Base-by-base conservation (phyloP, 2,329 filamentous ascomycete genomes). In the Fusarium sp. region DNA sequence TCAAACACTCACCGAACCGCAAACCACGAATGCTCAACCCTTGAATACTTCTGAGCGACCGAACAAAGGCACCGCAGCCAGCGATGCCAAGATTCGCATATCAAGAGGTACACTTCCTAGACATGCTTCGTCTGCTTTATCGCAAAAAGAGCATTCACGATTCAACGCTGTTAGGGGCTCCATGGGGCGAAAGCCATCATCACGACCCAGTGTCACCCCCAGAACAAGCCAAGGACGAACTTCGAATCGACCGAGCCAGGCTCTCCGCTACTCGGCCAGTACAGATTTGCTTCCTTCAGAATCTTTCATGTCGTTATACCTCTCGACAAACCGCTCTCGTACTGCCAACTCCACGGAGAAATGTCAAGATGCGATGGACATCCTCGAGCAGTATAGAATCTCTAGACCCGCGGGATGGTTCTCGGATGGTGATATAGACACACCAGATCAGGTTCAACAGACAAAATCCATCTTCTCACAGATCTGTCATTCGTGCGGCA, bases 401-500 rank as follows among this genome's bases (percentile, higher is more conserved):
- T 77, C 81, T 23, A 77, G 77, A 20, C 84, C 84, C 31, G 72
- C 78, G 29, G 81, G 82, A 49, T 84, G 81, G 82, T 75, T 83
- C 41, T 82, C 81, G 51, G 80, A 83, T 37, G 77, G 79, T n/a
- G 77, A 77, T 6, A 53, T 48, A 14, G 51, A 35, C 11, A 48
- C 47, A 11, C 45, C 39, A 33, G 58, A 64, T 52, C 41, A 58
- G 59, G 36, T 45, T 41, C 51, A 51, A 9, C 58, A 59, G 23
- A 31, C 23, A 25, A 25, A 25, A 25, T 21, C 60, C 42, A 77
- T 75, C 58, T 69, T 72, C 41, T 70, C 73, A 39, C 80, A 78
- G 51, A 74, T 82, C 25, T 88, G 85, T 61, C 85, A 87, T 67
- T 74, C 83, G 11, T 88, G 85, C 66, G 81, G 80, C 14, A 78